A percentile compares a stretch with the other conserved stretches of the same genome.
phyloP scores from a whole-genome alignment of 805 yeast genomes.

The Hanseniaspora lachancei region DNA sequence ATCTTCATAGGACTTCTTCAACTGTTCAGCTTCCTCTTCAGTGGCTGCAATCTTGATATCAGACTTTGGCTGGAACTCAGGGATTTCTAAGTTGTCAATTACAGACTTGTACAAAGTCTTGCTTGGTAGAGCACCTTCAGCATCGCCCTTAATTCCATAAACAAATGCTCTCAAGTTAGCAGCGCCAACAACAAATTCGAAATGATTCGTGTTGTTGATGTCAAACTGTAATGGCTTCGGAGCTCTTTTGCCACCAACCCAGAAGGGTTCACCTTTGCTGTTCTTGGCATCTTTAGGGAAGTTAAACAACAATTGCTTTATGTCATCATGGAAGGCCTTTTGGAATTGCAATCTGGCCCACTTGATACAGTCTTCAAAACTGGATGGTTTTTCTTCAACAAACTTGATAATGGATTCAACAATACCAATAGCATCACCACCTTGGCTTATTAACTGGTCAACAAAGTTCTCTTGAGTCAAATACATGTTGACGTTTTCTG shows the following conservation, averaged over 20 bases:
- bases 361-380: conserved; percentile 82
- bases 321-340: conserved; percentile 69
- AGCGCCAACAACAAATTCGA: conserved; percentile 71
- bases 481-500: conserved; percentile 85
- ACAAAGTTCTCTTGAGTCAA: conserved; percentile 85
- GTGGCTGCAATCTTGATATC: conserved; percentile 70
- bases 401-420: conserved; percentile 67
- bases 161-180: conserved; percentile 85
- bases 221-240: conserved; percentile 79
- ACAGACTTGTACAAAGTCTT: conserved; percentile 40
- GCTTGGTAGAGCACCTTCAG: conserved; percentile 33
- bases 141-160: conserved; percentile 75
- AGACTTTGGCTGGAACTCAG: conserved; percentile 62
- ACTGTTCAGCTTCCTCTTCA: conserved; percentile 83
- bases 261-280: conserved; percentile 80
- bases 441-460: conserved; percentile 79
- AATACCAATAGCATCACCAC: conserved; percentile 80
- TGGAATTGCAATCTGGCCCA: conserved; percentile 94
- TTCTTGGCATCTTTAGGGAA: conserved; percentile 92
- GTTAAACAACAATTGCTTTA: conserved; percentile 77
- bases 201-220: conserved; percentile 60
- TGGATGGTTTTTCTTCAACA: conserved; percentile 69
- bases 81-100: conserved; percentile 36
- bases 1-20: conserved; percentile 31
- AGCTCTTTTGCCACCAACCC: conserved; percentile 97